phyloP scores from a whole-genome alignment of 2,329 filamentous ascomycete genomes.

The Alternaria atra region DNA sequence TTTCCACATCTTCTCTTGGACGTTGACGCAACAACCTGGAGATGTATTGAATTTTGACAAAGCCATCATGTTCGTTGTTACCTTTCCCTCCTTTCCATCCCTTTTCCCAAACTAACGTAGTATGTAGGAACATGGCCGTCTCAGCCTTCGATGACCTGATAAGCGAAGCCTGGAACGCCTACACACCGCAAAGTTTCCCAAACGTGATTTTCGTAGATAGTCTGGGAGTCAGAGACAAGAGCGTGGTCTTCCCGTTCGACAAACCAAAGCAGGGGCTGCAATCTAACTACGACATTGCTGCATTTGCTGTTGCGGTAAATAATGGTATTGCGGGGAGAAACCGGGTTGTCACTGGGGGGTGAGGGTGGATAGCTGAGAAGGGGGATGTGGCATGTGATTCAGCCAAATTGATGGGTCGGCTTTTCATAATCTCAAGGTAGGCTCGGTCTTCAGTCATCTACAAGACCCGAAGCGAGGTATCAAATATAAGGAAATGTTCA shows the following conservation, averaged over 20 bases:
- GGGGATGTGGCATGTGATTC: background rate
- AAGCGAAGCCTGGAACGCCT: conserved; percentile 43
- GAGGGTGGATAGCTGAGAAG: background rate
- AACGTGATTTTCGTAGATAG: conserved; percentile 50
- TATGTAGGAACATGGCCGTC: conserved; percentile 35
- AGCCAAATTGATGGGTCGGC: background rate
- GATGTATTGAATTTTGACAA: conserved; percentile 46
- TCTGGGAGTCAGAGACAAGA: conserved; percentile 44
- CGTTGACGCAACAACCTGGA: conserved; percentile 45
- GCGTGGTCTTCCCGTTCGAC: conserved; percentile 43
- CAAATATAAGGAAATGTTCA: background rate
- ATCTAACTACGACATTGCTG: conserved; percentile 40
- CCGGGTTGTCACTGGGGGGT: conserved; percentile 31
- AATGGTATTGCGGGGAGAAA: conserved; percentile 46
- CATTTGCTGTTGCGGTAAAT: conserved; percentile 50
- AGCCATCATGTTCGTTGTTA: conserved; percentile 37
- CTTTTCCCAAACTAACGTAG: background rate
- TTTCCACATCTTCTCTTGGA: conserved; percentile 51
- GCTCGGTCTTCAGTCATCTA: background rate
- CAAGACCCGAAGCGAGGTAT: background rate
- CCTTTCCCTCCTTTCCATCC: no score
- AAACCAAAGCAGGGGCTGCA: conserved; percentile 29
- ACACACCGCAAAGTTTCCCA: conserved; percentile 46
- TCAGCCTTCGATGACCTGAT: conserved; percentile 45
- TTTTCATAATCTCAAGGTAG: background rate